Evolutionary conservation across 352 stramenopile genomes (phyloP), one percentile per base, ranked within the genome.

Genomic region (Globisporangium cylindrosporum): DNA sequence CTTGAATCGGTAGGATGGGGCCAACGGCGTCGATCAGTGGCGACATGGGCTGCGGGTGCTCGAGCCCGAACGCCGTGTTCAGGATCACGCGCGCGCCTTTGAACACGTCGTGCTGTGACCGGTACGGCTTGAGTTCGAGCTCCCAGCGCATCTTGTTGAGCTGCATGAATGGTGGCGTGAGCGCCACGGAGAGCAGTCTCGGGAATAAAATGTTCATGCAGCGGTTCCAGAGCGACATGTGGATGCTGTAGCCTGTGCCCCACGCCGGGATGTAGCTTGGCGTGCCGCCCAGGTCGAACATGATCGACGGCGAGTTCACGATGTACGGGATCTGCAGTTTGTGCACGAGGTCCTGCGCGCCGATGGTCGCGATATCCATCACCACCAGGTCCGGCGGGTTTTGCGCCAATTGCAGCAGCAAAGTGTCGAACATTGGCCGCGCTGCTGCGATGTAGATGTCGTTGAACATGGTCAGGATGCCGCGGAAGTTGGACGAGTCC

Each of bases 181-280:
- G 77, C 24, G 88, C 89, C 27, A 95, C 85, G 0, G 86, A 93
- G 29, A 97, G 68, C 48, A 95, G 71, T 6, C 86, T 72, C n/a
- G 89, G 89, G 64, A 95, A 97, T n/a, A 97, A 55, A 62, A 94
- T 83, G 71, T 97, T 97, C 76, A 97, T 91, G 68, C 88, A 97
- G 22, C 89, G 86, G 62, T 95, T 88, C 87, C 88, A 93, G 36
- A 97, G 79, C 64, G 85, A 92, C 89, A 95, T 97, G 49, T 86
- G 76, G 41, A 83, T 74, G 46, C 78, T 84, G 66, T 93, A 95
- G 15, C 89, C 89, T 0, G 89, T 94, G 4, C 89, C 89, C 88
- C 88, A 97, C 12, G 86, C 88, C 0, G 89, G 89, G 10, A 95
- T 74, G 71, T 96, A 94, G 60, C 81, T 90, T 6, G 88, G 87